Evolutionary conservation across 805 yeast species (phyloP).

Genomic region (Torulaspora delbrueckii): DNA sequence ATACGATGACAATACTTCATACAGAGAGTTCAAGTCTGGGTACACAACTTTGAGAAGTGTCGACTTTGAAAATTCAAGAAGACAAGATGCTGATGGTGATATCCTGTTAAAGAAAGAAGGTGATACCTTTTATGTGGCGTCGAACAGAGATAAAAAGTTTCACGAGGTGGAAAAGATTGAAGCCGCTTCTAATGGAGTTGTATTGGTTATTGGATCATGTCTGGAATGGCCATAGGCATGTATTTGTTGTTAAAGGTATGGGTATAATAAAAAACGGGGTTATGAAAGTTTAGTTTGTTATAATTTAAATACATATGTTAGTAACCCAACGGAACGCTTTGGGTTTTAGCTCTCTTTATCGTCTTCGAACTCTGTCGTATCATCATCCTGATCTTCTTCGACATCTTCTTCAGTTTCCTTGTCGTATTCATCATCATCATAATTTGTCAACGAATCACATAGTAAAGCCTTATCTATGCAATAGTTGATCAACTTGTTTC

Average conservation of each 20-base stretch:
- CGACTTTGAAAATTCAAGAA: constrained; percentile 4
- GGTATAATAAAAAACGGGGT: not conserved
- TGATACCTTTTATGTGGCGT: constrained; percentile 35
- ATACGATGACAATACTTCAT: constrained; percentile 14
- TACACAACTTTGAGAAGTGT: constrained; percentile 14
- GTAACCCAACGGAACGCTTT: not conserved
- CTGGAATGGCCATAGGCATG: constrained; percentile 34
- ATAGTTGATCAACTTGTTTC: constrained; percentile 34
- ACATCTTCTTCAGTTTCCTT: constrained; percentile 20
- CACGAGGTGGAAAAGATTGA: constrained; percentile 35
- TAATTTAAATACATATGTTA: not conserved
- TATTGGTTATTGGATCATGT: constrained; percentile 39
- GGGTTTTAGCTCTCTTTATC: not conserved
- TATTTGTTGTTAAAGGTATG: not conserved
- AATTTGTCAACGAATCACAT: constrained; percentile 15
- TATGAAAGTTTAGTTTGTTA: not conserved
- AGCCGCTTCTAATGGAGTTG: constrained; percentile 43
- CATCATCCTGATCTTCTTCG: constrained; percentile 6
- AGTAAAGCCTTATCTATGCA: constrained; percentile 17
- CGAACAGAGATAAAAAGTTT: constrained; percentile 35
- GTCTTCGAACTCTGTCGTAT: constrained; percentile 6
- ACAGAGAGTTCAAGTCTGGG: constrained; percentile 2
- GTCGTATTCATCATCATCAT: constrained; percentile 12
- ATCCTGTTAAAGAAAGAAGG: constrained; percentile 38
- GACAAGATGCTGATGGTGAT: constrained; percentile 35